phyloP scores from a whole-genome alignment of 495 filamentous ascomycete genomes.

The Lophiostoma macrostomum region DNA sequence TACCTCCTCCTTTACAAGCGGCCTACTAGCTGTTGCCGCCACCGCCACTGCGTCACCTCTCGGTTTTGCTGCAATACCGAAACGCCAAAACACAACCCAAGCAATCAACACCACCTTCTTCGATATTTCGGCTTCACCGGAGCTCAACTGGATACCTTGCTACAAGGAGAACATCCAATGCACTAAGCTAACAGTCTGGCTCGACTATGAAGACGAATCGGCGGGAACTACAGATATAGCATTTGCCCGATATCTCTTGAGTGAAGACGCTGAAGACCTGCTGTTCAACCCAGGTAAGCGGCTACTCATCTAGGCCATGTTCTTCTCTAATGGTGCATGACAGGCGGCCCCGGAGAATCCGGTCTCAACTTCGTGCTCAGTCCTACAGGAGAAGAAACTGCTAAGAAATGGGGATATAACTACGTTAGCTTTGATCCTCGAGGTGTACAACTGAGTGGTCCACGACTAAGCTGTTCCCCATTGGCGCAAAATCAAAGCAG shows the following conservation, averaged over 20 bases:
- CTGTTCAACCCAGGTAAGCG: constrained; percentile 12
- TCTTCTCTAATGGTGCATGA: not conserved
- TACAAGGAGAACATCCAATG: not conserved
- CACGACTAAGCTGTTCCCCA: not conserved
- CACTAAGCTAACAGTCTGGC: constrained; percentile 5
- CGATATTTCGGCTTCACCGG: not conserved
- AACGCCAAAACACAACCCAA: not conserved
- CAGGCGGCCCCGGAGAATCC: constrained; percentile 6
- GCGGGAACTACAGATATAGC: constrained; percentile 8
- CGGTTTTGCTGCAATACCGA: not conserved
- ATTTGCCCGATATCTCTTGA: constrained; percentile 5
- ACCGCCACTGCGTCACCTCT: not conserved
- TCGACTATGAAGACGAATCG: constrained; percentile 1
- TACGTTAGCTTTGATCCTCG: constrained; percentile 14
- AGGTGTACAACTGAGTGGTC: not conserved
- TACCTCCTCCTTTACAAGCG: not conserved
- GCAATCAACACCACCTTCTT: not conserved
- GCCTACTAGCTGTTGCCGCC: not conserved
- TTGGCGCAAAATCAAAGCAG: not conserved
- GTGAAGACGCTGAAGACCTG: constrained; percentile 4
- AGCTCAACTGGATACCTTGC: constrained; percentile 1
- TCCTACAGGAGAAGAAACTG: not conserved
- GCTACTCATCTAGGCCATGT: not conserved
- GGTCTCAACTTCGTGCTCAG: not conserved
- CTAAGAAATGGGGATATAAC: constrained; percentile 8